Conservation (phyloP, 2,329 filamentous ascomycete genomes). For the Karstenula rhodostoma region DNA sequence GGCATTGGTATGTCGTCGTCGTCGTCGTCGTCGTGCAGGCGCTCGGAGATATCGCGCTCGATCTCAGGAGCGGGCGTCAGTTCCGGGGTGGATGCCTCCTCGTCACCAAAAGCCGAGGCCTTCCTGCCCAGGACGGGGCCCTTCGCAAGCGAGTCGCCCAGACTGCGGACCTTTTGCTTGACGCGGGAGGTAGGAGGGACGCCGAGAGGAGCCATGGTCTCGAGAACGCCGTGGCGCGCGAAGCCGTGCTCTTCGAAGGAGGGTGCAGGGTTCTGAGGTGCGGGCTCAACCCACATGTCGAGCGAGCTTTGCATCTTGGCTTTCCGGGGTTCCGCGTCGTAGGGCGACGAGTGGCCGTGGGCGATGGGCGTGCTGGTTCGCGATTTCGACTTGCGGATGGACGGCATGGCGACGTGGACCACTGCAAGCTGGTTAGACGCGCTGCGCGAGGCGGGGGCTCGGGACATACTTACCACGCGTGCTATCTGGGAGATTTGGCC, state of each 20-base stretch:
- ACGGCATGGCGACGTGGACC: slow-evolving; percentile 45
- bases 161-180: slow-evolving; percentile 62
- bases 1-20: slow-evolving; percentile 44
- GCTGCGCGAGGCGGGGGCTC: slow-evolving; percentile 23
- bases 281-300: slow-evolving; percentile 66
- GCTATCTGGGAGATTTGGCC: slow-evolving; percentile 34
- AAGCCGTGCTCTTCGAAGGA: slow-evolving; percentile 83
- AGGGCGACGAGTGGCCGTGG: slow-evolving; percentile 38
- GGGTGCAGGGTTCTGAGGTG: slow-evolving; percentile 62
- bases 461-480: slow-evolving; percentile 43
- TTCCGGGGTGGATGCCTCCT: slow-evolving; percentile 57
- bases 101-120: slow-evolving; percentile 46
- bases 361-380: slow-evolving; percentile 48
- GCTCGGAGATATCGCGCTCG: slow-evolving; percentile 50
- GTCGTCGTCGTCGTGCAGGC: slow-evolving; percentile 51
- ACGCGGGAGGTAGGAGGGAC: slow-evolving; percentile 71
- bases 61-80: slow-evolving; percentile 51
- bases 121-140: slow-evolving; percentile 54
- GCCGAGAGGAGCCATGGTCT: slow-evolving; percentile 84
- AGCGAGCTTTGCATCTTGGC: slow-evolving; percentile 49
- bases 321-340: slow-evolving; percentile 32
- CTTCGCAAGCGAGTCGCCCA: slow-evolving; percentile 46
- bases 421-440: slow-evolving; percentile 44
- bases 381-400: slow-evolving; percentile 48
- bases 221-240: slow-evolving; percentile 76